Evolutionary conservation across 2,329 filamentous ascomycete species (phyloP), one percentile per base, ranked within the genome.

Genomic region (Ambrosiella beaveri): DNA sequence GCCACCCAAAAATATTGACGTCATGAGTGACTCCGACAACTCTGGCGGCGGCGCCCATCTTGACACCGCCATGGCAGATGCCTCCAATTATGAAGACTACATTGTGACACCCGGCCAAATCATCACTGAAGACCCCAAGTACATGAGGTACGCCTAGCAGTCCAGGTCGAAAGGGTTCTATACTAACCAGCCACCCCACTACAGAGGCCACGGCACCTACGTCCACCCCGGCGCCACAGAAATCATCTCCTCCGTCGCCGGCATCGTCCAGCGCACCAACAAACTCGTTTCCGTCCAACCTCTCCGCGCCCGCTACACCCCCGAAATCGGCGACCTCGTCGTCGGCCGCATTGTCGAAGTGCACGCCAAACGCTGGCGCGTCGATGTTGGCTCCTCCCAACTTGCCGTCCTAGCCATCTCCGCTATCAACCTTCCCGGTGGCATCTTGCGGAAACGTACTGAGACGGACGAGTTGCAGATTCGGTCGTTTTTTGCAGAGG

Each of bases 391-490:
- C 55, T 88, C 88, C 27, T 84, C 88, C 0, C 81, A 95, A 66
- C 83, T 96, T 5, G 91, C 93, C 2, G 79, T 84, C 52, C 77
- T 98, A 8, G 88, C 89, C 15, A 81, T 98, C 49, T 87, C 82
- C 57, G 85, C 86, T 61, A 97, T 98, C 71, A 98, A 98, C 68
- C 75, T 98, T 1, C 93, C 93, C 0, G 93, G 93, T 59, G 93
- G 93, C 39, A 95, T 95, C 63, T 75, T 96, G 65, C 81, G 93
- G 60, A 86, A 91, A 67, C 79, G 93, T 63, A 98, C 93, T 36
- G 90, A 91, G 66, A 94, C 93, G 13, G 93, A 98, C 70, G 93
- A 97, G 74, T 77, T 98, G 65, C 93, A 97, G 71, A 97, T 98
- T 70, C 82, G 93, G 55, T 88, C 83, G n/a, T 98, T 96, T 71